Evolutionary conservation across 2,329 filamentous ascomycete genomes (phyloP).

Genomic region (Huntiella bhutanensis): DNA sequence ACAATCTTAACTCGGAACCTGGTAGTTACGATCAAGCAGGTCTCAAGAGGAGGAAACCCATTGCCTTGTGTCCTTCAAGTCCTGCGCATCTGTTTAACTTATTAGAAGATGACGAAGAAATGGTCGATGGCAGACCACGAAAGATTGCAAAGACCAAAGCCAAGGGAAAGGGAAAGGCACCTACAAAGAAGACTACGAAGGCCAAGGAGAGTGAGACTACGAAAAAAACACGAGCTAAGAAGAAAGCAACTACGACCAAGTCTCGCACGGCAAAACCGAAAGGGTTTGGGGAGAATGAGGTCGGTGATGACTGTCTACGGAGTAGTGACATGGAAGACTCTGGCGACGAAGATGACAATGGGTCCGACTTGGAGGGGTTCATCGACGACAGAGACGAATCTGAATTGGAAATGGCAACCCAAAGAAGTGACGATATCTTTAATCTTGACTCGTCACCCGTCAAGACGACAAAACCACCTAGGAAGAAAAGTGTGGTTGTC

Average conservation of each 20-base stretch:
- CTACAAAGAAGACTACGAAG: not conserved
- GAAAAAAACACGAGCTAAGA: not conserved
- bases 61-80: constrained; percentile 6
- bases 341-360: constrained; percentile 10
- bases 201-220: not conserved
- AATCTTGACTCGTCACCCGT: not conserved
- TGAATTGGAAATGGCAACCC: not conserved
- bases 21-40: not conserved
- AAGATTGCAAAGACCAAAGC: not conserved
- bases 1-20: not conserved
- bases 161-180: not conserved
- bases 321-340: constrained; percentile 11
- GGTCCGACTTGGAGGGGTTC: constrained; percentile 10
- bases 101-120: constrained; percentile 6
- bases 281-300: constrained; percentile 5
- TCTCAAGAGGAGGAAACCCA: not conserved
- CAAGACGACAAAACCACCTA: not conserved
- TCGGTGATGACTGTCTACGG: constrained; percentile 9
- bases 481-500: constrained; percentile 2
- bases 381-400: constrained; percentile 8
- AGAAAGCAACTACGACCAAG: not conserved
- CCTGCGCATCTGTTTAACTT: constrained; percentile 8
- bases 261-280: not conserved
- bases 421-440: constrained; percentile 4
- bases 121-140: not conserved